Base-by-base conservation (phyloP, 257 asterid genomes). In the Solanum okadae region DNA sequence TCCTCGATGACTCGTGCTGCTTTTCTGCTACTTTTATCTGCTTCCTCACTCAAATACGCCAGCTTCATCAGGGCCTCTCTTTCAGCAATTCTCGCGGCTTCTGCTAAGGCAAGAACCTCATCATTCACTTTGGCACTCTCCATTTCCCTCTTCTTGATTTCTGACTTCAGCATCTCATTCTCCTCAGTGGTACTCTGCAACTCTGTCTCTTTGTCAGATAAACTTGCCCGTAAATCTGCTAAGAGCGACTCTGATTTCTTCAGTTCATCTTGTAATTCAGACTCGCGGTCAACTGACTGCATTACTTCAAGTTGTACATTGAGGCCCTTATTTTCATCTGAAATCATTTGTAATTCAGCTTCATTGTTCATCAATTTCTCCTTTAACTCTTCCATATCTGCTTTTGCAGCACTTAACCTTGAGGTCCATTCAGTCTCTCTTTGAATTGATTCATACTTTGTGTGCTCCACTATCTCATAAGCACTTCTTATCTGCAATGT, bases 401-500 rank as follows among this genome's bases (percentile, higher is more conserved):
- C 90, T 83, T 29, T 84, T n/a, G 94, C 93, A 84, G 88, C 87
- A 77, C 88, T 87, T 42, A 93, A 59, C 85, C 87, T 92, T 3
- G 92, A 95, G 90, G 91, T 94, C 89, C 94, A 56, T 86, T 93
- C 96, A 8, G 96, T 90, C 87, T 94, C 96, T 84, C 92, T 92
- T 83, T 84, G 88, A 42, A 72, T 71, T 0, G 93, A 93, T 65
- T 92, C 94, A 1, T 93, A 86, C 86, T 93, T 93, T 13, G 92
- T 86, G 44, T 67, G 93, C 90, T 95, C 98, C 89, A 91, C 92
- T 49, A 92, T 87, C 86, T 95, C 98, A 70, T 88, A 91, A 8
- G 98, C 95, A 25, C 90, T 91, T 87, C 92, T 91, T n/a, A 97
- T 92, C 93, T 95, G 93, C 93, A 92, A 81, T 5, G 93, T 93